Evolutionary conservation across 306 rosid species (phyloP), one percentile per base, ranked within the genome.

Genomic region (Cucumis hystrix): DNA sequence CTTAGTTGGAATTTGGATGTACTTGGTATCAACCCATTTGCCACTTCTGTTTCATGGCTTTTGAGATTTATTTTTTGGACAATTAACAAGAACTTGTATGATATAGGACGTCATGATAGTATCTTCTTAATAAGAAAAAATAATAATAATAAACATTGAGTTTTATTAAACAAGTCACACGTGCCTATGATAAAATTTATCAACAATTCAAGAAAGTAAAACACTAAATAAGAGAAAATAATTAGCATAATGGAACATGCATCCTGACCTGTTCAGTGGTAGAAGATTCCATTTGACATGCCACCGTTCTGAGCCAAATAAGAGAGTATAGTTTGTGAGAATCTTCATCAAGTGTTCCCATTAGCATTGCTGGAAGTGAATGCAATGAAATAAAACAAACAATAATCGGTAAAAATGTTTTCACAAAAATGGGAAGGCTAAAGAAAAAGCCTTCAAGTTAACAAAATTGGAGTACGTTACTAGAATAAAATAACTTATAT

Each of bases 211-310:
- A 45, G 12, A 25, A 47, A 7, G 18, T 14, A 6, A 71, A 49
- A 69, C 8, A 28, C 20, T 43, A 39, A 11, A 43, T 18, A 77
- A 77, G 74, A 63, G 33, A 17, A 30, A 14, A 45, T 3, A 64
- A 28, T 21, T 28, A 77, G n/a, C 8, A 10, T 45, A 63, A 47
- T 25, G 73, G 37, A 56, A 76, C 77, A 83, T 72, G 69, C 18
- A 37, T 47, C 70, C 79, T 72, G 71, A 92, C 99, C 97, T 89
- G 96, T 86, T 90, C 97, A 72, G 85, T 74, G 75, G 76, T 72
- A 37, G 91, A 88, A 78, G 88, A 90, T 85, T 88, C 93, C 99
- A 95, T 95, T 87, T 95, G 99, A 81, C 99, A 91, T 59, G 99
- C 87, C 84, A 95, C 82, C 35, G 98, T 88, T 69, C 92, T 86